A percentile compares a stretch with the other conserved stretches of the same genome.
These are phyloP conservation scores for Candida schatavii DNA, from an alignment of 805 yeast genomes.

Conservation along the genomic window DNA sequence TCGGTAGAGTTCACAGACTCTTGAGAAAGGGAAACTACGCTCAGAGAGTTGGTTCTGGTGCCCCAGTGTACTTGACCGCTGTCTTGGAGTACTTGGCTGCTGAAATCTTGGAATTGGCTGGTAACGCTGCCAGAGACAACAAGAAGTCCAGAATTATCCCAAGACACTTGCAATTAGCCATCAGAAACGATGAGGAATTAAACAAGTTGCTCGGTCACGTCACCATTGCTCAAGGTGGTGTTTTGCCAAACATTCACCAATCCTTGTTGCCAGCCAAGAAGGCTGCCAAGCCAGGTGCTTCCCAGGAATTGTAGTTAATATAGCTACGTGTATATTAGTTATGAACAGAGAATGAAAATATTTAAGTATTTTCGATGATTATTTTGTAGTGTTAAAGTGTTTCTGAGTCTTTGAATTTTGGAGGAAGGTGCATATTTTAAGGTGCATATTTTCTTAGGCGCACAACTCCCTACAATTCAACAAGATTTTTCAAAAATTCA, in stretches of 20 bases:
- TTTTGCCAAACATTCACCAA: slow-evolving; percentile 94
- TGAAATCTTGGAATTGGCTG: slow-evolving; percentile 96
- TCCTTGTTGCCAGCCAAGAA: slow-evolving; percentile 83
- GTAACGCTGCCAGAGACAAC: slow-evolving; percentile 99
- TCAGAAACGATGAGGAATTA: slow-evolving; percentile 98
- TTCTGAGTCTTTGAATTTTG: too few species aligned
- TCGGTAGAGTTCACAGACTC: slow-evolving; percentile 97
- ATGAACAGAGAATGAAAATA: slow-evolving; percentile 7
- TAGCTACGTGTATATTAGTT: slow-evolving; percentile 8
- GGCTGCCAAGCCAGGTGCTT: slow-evolving; percentile 56
- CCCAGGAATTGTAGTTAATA: slow-evolving; percentile 56
- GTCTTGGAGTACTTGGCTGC: slow-evolving; percentile 97
- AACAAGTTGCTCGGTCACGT: slow-evolving; percentile 91
- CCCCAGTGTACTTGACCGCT: slow-evolving; percentile 96
- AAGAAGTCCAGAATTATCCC: slow-evolving; percentile 98
- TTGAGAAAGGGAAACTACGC: slow-evolving; percentile 97
- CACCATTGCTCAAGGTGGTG: slow-evolving; percentile 99
- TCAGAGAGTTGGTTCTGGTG: slow-evolving; percentile 98
- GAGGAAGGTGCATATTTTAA: too few species aligned
- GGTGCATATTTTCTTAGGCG: too few species aligned
- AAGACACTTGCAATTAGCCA: slow-evolving; percentile 97
- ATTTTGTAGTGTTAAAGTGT: too few species aligned
- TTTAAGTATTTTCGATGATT: too few species aligned
- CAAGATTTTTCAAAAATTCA: too few species aligned
- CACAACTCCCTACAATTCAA: too few species aligned